These are phyloP conservation scores for Imleria badia DNA, from an alignment of 768 basidiomycete species.

Conservation along the genomic window DNA sequence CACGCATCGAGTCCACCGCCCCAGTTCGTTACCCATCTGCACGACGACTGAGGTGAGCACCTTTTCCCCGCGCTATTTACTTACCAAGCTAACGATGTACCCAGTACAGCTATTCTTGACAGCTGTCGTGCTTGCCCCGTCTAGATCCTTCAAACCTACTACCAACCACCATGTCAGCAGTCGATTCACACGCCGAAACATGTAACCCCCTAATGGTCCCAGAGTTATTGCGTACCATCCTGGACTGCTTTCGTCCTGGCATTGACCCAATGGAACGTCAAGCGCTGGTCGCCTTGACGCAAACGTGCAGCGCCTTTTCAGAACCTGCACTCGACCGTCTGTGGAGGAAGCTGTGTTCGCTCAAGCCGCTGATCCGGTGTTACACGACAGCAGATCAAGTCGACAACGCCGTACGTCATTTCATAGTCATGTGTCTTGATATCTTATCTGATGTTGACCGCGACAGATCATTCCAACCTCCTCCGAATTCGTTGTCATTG, in stretches of 20 bases:
- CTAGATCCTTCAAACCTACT: too few relatives aligned
- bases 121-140: too few relatives aligned
- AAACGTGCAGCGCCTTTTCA: conserved; percentile 8
- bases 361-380: conserved; percentile 13
- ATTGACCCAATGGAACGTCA: neutral
- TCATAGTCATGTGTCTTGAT: neutral
- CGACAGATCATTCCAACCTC: conserved; percentile 3
- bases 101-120: too few relatives aligned
- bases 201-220: neutral
- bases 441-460: neutral
- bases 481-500: conserved; percentile 3
- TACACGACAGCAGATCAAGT: neutral
- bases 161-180: neutral
- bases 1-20: too few relatives aligned
- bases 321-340: conserved; percentile 11
- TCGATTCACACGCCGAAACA: neutral
- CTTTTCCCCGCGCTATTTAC: too few relatives aligned
- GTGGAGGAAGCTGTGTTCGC: conserved; percentile 8
- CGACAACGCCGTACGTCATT: neutral
- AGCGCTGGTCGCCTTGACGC: conserved; percentile 5
- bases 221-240: conserved; percentile 8
- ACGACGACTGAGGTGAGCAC: too few relatives aligned
- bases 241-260: conserved; percentile 1
- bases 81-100: too few relatives aligned
- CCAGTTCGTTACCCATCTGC: too few relatives aligned